Percentiles rank a stretch among this genome's conserved stretches.
Evolutionary conservation across 1,284 basidiomycete species (phyloP).

Genomic region (Ustilago sp.): DNA sequence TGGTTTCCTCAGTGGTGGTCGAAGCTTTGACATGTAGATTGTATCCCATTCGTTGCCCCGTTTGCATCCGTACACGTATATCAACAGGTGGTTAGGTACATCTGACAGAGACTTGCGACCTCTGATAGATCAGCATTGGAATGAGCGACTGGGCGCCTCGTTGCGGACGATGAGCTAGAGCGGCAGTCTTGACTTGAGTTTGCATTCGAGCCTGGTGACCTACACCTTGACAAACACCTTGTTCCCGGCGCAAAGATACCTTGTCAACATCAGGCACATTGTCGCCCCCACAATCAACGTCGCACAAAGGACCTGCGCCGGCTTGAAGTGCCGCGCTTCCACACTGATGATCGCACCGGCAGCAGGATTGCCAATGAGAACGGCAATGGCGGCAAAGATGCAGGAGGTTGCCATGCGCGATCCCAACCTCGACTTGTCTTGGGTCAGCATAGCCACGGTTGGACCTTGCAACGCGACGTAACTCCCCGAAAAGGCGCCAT

Average conservation of each 20-base stretch:
- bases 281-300: background rate
- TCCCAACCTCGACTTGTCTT: slow-evolving; percentile 1
- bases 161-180: background rate
- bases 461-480: background rate
- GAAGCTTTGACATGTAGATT: no score
- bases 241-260: background rate
- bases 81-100: background rate
- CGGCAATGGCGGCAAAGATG: slow-evolving; percentile 25
- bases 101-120: no score
- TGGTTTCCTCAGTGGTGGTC: slow-evolving; percentile 18
- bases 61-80: background rate
- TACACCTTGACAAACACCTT: background rate
- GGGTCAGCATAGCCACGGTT: background rate
- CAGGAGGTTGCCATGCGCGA: slow-evolving; percentile 22
- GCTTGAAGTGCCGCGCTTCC: slow-evolving; percentile 9
- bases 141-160: background rate
- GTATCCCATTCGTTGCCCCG: background rate
- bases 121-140: no score
- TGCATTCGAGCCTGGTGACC: no score
- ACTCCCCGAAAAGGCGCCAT: background rate
- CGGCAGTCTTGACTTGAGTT: background rate
- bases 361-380: slow-evolving; percentile 45
- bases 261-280: background rate
- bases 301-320: slow-evolving; percentile 27
- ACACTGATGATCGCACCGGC: slow-evolving; percentile 38